These are phyloP conservation scores for Bombardia bombarda DNA, from an alignment of 495 filamentous ascomycete genomes.

Conservation along the genomic window DNA sequence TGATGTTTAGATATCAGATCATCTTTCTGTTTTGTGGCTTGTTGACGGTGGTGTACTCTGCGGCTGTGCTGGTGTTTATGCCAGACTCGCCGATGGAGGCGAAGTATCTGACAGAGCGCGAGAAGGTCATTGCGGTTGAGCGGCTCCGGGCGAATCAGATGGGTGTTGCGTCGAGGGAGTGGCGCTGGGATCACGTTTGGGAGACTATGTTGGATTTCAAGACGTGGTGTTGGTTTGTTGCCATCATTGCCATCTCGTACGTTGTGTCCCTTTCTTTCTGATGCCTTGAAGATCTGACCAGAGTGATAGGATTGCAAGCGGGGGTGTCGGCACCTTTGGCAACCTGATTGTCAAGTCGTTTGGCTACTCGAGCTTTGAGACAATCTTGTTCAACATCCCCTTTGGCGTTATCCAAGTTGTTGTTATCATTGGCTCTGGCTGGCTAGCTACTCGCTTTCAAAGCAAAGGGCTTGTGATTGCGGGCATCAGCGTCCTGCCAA, in stretches of 20 bases:
- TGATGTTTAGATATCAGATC: slow-evolving; percentile 51
- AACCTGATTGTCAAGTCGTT: slow-evolving; percentile 57
- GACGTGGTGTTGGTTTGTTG: slow-evolving; percentile 58
- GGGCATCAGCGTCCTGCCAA: slow-evolving; percentile 47
- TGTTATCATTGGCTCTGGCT: slow-evolving; percentile 35
- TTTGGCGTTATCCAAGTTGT: slow-evolving; percentile 47
- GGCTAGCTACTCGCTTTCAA: slow-evolving; percentile 37
- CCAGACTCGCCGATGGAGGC: slow-evolving; percentile 53
- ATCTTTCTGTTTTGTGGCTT: slow-evolving; percentile 50
- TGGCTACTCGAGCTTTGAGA: slow-evolving; percentile 50
- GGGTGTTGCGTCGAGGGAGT: slow-evolving; percentile 34
- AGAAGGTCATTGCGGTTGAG: slow-evolving; percentile 55
- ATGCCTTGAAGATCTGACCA: not conserved
- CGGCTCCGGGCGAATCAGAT: slow-evolving; percentile 39
- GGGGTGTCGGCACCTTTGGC: slow-evolving; percentile 56
- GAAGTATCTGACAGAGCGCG: slow-evolving; percentile 49
- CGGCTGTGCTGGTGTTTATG: slow-evolving; percentile 36
- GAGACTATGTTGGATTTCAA: slow-evolving; percentile 57
- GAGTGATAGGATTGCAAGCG: slow-evolving; percentile 21
- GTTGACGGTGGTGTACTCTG: slow-evolving; percentile 35
- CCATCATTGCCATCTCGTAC: slow-evolving; percentile 42
- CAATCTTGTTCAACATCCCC: slow-evolving; percentile 59
- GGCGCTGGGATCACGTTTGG: slow-evolving; percentile 42
- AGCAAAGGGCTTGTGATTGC: slow-evolving; percentile 51
- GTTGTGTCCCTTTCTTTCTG: slow-evolving; percentile 3